A percentile compares a stretch with the other conserved stretches of the same genome.
phyloP scores from a whole-genome alignment of 129 eudicot species.

The Mikania micrantha region DNA sequence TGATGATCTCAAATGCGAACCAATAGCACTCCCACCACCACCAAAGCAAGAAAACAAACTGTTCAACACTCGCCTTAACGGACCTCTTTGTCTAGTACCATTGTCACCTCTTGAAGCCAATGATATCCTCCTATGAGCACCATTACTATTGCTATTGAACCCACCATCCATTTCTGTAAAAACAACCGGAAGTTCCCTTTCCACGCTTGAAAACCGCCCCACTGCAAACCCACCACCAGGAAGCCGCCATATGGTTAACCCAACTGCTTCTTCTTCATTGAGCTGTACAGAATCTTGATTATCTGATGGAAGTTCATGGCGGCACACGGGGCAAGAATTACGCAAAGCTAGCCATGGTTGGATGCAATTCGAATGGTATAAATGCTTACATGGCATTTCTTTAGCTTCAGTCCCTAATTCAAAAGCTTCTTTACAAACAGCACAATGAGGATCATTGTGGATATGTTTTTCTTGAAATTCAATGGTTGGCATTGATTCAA shows the following conservation, averaged over 20 bases:
- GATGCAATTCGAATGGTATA: conserved; percentile 79
- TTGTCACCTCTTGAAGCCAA: conserved; percentile 66
- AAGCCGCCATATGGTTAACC: conserved; percentile 85
- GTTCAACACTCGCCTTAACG: conserved; percentile 47
- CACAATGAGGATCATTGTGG: conserved; percentile 51
- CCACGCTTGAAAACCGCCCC: conserved; percentile 82
- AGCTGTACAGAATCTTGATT: conserved; percentile 6
- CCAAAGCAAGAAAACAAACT: conserved; percentile 66
- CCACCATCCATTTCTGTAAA: conserved; percentile 97
- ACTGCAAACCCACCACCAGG: conserved; percentile 98
- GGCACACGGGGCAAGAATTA: conserved; percentile 88
- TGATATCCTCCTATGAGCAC: conserved; percentile 73
- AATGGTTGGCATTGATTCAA: conserved; percentile 63
- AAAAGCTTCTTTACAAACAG: conserved; percentile 83
- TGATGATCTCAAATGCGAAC: conserved; percentile 24
- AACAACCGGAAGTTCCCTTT: conserved; percentile 78
- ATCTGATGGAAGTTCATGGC: conserved; percentile 74
- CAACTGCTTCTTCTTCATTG: conserved; percentile 61
- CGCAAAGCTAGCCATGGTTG: conserved; percentile 73
- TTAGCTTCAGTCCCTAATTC: conserved; percentile 53
- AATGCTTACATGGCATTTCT: conserved; percentile 90
- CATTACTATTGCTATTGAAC: conserved; percentile 56
- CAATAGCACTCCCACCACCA: conserved; percentile 28
- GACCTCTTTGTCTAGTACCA: conserved; percentile 46
- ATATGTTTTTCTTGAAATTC: conserved; percentile 46